Conservation (phyloP, 1,139 yeast genomes). For the Scheffersomyces parashehatae region DNA sequence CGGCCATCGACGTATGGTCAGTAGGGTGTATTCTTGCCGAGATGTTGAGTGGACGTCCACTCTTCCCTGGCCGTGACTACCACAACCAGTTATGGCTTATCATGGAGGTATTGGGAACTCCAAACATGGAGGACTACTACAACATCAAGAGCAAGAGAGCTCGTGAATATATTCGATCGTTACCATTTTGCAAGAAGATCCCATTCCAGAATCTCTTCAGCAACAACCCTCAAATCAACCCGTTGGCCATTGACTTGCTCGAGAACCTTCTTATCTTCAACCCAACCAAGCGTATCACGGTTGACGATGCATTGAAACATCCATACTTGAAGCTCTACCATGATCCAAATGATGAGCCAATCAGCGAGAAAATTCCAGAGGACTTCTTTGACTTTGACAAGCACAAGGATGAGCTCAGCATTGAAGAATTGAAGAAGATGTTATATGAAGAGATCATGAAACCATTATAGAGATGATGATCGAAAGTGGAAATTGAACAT, state of each 20-base stretch:
- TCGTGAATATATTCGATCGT: conserved; percentile 75
- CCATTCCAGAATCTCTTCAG: conserved; percentile 38
- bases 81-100: conserved; percentile 86
- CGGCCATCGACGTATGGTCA: conserved; percentile 96
- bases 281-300: conserved; percentile 76
- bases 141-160: conserved; percentile 84
- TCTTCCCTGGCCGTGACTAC: conserved; percentile 94
- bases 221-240: conserved; percentile 36
- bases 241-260: conserved; percentile 75
- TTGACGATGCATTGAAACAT: conserved; percentile 77
- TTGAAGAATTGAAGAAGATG: conserved; percentile 69
- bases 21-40: conserved; percentile 96
- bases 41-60: conserved; percentile 80
- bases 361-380: conserved; percentile 68
- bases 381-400: conserved; percentile 84
- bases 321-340: conserved; percentile 81
- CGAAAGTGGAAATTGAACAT: too few relatives aligned
- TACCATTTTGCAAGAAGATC: conserved; percentile 63
- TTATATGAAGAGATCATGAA: conserved; percentile 62
- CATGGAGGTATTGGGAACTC: conserved; percentile 89
- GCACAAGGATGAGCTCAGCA: conserved; percentile 66
- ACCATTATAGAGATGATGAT: conserved; percentile 17
- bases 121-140: conserved; percentile 75
- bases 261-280: conserved; percentile 76
- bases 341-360: conserved; percentile 82